Evolutionary conservation across 148 eudicot species (phyloP).

Genomic region (Spergularia marina): DNA sequence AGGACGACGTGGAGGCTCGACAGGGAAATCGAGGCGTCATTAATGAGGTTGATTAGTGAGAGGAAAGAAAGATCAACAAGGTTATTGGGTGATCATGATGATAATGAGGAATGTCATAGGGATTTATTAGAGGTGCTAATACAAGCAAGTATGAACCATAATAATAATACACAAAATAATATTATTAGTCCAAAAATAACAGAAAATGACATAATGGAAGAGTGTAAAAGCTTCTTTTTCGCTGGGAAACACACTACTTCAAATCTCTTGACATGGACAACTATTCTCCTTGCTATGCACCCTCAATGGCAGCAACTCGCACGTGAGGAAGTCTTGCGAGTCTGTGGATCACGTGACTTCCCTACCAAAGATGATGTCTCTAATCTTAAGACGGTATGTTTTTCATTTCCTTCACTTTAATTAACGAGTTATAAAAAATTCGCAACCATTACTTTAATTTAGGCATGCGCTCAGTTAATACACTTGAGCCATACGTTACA

Average conservation of each 20-base stretch:
- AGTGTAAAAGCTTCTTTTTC: slow-evolving; percentile 65
- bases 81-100: neutral
- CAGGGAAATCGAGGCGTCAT: slow-evolving; percentile 37
- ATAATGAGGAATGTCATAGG: slow-evolving; percentile 19
- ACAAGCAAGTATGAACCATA: slow-evolving; percentile 26
- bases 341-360: slow-evolving; percentile 54
- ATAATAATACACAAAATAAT: neutral
- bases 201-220: slow-evolving; percentile 50
- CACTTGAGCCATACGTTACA: too few species aligned
- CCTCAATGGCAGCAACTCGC: slow-evolving; percentile 71
- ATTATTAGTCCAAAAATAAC: slow-evolving; percentile 14
- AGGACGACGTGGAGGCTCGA: slow-evolving; percentile 50
- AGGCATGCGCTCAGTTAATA: too few species aligned
- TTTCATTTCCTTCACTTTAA: neutral
- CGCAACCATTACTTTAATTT: too few species aligned
- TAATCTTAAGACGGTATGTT: slow-evolving; percentile 51
- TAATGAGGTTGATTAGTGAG: slow-evolving; percentile 38
- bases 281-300: slow-evolving; percentile 60
- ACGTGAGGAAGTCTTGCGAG: slow-evolving; percentile 60
- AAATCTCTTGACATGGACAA: slow-evolving; percentile 55
- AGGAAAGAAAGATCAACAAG: slow-evolving; percentile 24
- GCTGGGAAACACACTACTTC: slow-evolving; percentile 71
- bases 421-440: neutral
- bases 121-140: slow-evolving; percentile 53
- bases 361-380: slow-evolving; percentile 56